A percentile compares a stretch with the other conserved stretches of the same genome.
Evolutionary conservation across 1,284 basidiomycete species (phyloP).

Genomic region (Boletus hoseneyae): DNA sequence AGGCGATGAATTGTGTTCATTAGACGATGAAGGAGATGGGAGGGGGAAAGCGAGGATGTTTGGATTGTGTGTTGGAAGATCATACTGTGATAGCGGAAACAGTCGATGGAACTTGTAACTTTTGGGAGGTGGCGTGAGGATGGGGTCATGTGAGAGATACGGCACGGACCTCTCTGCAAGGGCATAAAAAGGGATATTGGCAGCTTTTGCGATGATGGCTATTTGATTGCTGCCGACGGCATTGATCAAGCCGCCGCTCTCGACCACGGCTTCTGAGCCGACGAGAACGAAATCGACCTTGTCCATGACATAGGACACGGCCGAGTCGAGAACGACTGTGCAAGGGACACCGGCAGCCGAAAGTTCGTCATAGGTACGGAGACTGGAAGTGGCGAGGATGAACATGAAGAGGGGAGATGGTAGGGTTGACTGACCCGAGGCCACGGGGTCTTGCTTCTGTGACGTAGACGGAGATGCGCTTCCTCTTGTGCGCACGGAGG

Average conservation of each 20-base stretch:
- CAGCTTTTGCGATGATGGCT: conserved; percentile 92
- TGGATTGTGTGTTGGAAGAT: conserved; percentile 83
- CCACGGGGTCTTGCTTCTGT: conserved; percentile 91
- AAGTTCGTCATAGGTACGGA: conserved; percentile 85
- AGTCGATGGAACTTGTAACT: conserved; percentile 98
- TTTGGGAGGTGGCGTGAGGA: conserved; percentile 28
- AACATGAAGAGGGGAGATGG: conserved; percentile 15
- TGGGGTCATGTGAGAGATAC: conserved; percentile 18
- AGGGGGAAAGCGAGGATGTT: conserved; percentile 64
- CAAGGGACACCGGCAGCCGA: conserved; percentile 89
- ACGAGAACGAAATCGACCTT: conserved; percentile 93
- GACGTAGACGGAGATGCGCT: conserved; percentile 96
- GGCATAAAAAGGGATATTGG: conserved; percentile 96
- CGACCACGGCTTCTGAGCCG: conserved; percentile 96
- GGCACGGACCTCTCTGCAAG: conserved; percentile 81
- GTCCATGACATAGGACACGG: conserved; percentile 96
- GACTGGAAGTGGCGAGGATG: conserved; percentile 43
- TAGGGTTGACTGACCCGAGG: conserved; percentile 53
- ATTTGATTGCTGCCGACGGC: conserved; percentile 95
- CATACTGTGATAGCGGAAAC: conserved; percentile 95
- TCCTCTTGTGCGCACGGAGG: conserved; percentile 83
- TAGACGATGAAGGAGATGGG: conserved; percentile 29
- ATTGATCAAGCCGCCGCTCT: conserved; percentile 87
- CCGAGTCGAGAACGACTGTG: conserved; percentile 93
- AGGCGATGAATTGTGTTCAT: conserved; percentile 23